phyloP scores from a whole-genome alignment of 345 rosid species.

The Lumnitzera littorea region DNA sequence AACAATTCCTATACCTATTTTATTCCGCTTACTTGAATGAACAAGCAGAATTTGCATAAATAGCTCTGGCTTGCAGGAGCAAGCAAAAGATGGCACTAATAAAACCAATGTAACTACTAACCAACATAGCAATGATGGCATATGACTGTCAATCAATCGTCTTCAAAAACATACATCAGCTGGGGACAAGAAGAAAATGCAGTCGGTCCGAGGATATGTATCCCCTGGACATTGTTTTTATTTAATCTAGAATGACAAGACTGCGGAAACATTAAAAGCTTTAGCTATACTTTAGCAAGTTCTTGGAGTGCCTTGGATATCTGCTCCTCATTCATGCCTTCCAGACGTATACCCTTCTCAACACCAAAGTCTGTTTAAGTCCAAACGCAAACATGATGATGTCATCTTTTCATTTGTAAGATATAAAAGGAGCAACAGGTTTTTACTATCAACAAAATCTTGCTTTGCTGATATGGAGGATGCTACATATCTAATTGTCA shows the following conservation, averaged over 20 bases:
- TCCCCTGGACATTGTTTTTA: background rate
- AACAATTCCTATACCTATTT: too few relatives aligned
- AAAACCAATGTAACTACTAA: too few relatives aligned
- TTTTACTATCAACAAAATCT: too few relatives aligned
- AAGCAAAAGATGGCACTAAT: too few relatives aligned
- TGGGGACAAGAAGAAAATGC: background rate
- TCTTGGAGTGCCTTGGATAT: conserved; percentile 13
- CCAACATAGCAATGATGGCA: too few relatives aligned
- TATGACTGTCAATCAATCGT: too few relatives aligned
- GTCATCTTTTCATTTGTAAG: background rate
- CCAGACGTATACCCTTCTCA: conserved; percentile 19
- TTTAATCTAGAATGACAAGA: conserved; percentile 1
- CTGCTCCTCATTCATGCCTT: conserved; percentile 20
- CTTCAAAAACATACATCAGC: too few relatives aligned
- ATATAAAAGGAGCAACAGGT: background rate
- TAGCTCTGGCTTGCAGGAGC: too few relatives aligned
- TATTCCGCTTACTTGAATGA: too few relatives aligned
- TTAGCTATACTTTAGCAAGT: conserved; percentile 7
- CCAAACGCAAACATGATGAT: background rate
- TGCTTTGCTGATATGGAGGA: too few relatives aligned
- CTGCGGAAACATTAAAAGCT: background rate
- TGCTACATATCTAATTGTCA: too few relatives aligned
- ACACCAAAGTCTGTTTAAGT: conserved; percentile 15
- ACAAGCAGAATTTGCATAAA: too few relatives aligned
- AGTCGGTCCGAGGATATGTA: background rate